These are phyloP conservation scores for Fusarium virguliforme DNA, from an alignment of 2,329 filamentous ascomycete genomes.

Conservation along the genomic window DNA sequence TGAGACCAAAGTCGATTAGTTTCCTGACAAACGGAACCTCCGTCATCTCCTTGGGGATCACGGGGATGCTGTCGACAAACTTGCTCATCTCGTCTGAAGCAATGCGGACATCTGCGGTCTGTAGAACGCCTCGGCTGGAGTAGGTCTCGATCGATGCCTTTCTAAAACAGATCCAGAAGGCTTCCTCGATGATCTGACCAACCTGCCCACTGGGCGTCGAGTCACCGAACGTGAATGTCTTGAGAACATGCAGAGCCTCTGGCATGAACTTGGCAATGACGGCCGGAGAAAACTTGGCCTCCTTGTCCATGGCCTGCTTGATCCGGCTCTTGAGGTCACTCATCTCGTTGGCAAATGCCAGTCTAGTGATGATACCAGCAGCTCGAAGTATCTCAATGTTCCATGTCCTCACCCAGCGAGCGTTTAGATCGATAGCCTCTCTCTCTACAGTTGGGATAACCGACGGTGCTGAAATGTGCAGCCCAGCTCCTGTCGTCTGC, in stretches of 20 bases:
- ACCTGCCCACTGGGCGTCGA: constrained; percentile 91
- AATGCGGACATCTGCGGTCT: constrained; percentile 87
- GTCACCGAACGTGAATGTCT: constrained; percentile 89
- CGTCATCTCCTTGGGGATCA: constrained; percentile 84
- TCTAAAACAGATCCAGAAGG: constrained; percentile 94
- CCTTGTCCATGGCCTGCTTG: constrained; percentile 61
- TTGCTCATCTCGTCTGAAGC: constrained; percentile 75
- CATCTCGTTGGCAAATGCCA: constrained; percentile 94
- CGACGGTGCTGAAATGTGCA: constrained; percentile 95
- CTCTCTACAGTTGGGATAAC: constrained; percentile 98
- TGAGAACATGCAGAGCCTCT: constrained; percentile 85
- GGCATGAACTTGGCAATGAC: constrained; percentile 80
- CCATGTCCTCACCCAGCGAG: constrained; percentile 94
- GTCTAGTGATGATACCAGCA: constrained; percentile 89
- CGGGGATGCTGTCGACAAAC: constrained; percentile 91
- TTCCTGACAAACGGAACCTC: constrained; percentile 83
- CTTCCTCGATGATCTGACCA: constrained; percentile 90
- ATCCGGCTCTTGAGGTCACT: constrained; percentile 77
- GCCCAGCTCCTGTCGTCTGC: constrained; percentile 93
- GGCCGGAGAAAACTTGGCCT: constrained; percentile 71
- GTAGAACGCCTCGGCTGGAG: constrained; percentile 88
- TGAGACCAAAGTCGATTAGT: constrained; percentile 85
- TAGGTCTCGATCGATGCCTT: constrained; percentile 88
- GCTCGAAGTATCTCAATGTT: constrained; percentile 94
- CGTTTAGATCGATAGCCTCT: constrained; percentile 97